Evolutionary conservation across 2,329 filamentous ascomycete species (phyloP).

Genomic region (Aspergillus sergii): DNA sequence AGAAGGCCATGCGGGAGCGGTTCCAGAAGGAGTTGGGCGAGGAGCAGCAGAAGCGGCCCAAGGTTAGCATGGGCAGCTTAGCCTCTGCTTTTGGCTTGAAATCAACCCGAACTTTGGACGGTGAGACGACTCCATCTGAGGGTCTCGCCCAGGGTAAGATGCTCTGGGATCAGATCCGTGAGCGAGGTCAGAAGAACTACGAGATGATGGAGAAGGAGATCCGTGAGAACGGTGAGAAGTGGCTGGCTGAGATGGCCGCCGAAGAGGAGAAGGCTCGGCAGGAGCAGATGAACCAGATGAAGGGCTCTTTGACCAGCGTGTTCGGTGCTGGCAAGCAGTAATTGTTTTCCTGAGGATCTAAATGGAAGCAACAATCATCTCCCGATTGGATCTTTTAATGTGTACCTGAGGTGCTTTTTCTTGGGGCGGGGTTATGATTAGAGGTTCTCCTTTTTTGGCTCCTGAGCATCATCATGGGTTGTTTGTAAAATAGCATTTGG

Average conservation of each 20-base stretch:
- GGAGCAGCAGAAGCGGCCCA: conserved; percentile 65
- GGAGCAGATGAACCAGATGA: conserved; percentile 91
- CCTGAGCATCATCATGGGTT: conserved; percentile 30
- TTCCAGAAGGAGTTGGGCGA: conserved; percentile 77
- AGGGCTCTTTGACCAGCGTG: conserved; percentile 68
- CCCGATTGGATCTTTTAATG: conserved; percentile 5
- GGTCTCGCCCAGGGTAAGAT: conserved; percentile 92
- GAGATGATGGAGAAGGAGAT: conserved; percentile 88
- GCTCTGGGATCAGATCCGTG: conserved; percentile 90
- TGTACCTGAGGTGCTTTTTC: conserved; percentile 3
- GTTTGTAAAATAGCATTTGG: conserved; percentile 40
- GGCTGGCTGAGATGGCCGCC: conserved; percentile 89
- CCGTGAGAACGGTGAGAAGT: conserved; percentile 88
- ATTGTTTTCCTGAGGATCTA: conserved; percentile 14
- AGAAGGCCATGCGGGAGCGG: conserved; percentile 80
- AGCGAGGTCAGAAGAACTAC: conserved; percentile 89
- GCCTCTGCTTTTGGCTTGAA: conserved; percentile 78
- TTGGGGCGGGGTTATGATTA: background rate
- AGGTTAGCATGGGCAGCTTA: conserved; percentile 66
- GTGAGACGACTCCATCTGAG: conserved; percentile 71
- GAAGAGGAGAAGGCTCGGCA: conserved; percentile 87
- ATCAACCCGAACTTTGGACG: conserved; percentile 61
- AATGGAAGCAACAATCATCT: background rate
- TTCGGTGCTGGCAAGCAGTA: conserved; percentile 47
- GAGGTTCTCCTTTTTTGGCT: conserved; percentile 19